Evolutionary conservation across 2,329 filamentous ascomycete species (phyloP), one percentile per base, ranked within the genome.

Genomic region (Fusarium albosuccineum): DNA sequence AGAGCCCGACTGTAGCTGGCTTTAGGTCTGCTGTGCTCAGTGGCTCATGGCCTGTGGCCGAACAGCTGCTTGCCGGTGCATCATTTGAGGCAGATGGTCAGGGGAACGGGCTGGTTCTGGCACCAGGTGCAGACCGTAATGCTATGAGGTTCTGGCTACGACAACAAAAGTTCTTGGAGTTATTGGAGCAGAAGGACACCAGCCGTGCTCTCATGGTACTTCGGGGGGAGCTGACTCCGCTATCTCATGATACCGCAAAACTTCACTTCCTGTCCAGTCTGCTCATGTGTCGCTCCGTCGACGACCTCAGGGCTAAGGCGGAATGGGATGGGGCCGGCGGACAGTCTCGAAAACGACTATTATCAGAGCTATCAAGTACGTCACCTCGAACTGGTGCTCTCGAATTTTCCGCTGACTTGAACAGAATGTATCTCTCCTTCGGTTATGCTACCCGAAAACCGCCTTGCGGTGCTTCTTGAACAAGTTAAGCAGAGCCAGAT

Each of bases 391-490:
- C 17, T 37, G 29, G 27, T 4, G 17, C 30, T 17, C 14, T 30
- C 13, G 10, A 6, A 16, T 14, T 36, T 8, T 4, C 44, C 11
- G 34, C 57, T 67, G 58, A 39, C 42, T 33, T 48, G 42, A 53
- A 36, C 70, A 95, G 92, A 86, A 82, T 97, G 89, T 58, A 97
- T 99, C 77, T 97, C 96, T 2, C 95, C 96, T 0, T 96, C 94
- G 5, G 92, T 97, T 44, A 98, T 99, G 94, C 91, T 99, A 56
- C 96, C 96, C 2, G 93, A 97, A 74, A 92, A 96, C 77, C 90
- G 96, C 7, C 83, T 99, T 44, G 93, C 93, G 2, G 86, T 89
- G 34, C 83, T 99, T 14, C 82, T 99, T 53, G 86, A 94, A 59
- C 90, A 97, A 68, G 89, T 97, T 37, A 97, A 97, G 76, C 86